Percentiles rank a stretch among this genome's conserved stretches.
These are phyloP conservation scores for Vishniacozyma victoriae DNA, from an alignment of 768 basidiomycete genomes.

Conservation along the genomic window DNA sequence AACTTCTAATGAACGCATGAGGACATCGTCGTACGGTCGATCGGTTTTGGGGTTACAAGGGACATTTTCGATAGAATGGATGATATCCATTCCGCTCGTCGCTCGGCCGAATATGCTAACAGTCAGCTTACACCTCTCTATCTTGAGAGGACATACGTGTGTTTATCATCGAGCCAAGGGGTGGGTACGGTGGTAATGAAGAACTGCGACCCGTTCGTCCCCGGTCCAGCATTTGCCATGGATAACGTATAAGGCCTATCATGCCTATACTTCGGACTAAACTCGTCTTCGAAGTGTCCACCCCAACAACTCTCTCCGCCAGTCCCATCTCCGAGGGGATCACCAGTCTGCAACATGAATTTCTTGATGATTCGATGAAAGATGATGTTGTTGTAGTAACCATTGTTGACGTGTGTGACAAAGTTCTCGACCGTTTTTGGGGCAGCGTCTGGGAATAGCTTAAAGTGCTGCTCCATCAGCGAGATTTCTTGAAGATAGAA, in stretches of 20 bases:
- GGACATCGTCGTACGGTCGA: slow-evolving; percentile 89
- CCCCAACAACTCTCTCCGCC: slow-evolving; percentile 96
- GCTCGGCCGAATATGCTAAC: slow-evolving; percentile 90
- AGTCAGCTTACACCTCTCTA: slow-evolving; percentile 58
- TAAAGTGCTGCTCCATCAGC: slow-evolving; percentile 28
- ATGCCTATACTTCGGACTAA: slow-evolving; percentile 79
- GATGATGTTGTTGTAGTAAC: slow-evolving; percentile 82
- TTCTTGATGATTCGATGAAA: slow-evolving; percentile 98
- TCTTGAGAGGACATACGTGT: slow-evolving; percentile 46
- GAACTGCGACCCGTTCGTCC: slow-evolving; percentile 93
- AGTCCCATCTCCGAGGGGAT: slow-evolving; percentile 79
- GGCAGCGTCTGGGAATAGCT: slow-evolving; percentile 74
- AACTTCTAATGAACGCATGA: slow-evolving; percentile 53
- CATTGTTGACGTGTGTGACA: slow-evolving; percentile 78
- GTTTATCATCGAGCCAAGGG: slow-evolving; percentile 72
- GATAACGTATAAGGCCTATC: slow-evolving; percentile 95
- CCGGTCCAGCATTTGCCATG: slow-evolving; percentile 67
- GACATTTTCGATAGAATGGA: slow-evolving; percentile 71
- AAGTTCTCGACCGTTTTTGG: slow-evolving; percentile 98
- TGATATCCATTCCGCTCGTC: slow-evolving; percentile 76
- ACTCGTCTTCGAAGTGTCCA: slow-evolving; percentile 92
- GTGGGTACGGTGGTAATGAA: slow-evolving; percentile 95
- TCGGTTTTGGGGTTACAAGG: slow-evolving; percentile 53
- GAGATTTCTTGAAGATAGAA: not conserved
- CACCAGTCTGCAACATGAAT: slow-evolving; percentile 79